These are phyloP conservation scores for Beauveria australis DNA, from an alignment of 2,329 filamentous ascomycete genomes.

Conservation along the genomic window DNA sequence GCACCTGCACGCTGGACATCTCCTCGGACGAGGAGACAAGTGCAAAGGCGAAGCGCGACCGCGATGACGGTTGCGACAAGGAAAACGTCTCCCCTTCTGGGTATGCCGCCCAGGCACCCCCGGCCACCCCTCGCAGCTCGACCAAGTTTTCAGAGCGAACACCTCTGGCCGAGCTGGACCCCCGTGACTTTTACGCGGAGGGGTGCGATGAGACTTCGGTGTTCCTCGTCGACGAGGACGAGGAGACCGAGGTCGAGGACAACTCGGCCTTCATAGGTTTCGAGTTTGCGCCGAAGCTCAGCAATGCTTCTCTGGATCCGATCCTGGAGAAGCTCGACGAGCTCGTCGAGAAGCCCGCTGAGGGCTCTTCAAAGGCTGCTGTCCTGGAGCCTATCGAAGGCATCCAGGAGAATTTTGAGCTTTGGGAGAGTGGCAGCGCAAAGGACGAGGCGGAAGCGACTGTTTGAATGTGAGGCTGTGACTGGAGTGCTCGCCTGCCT, in stretches of 20 bases:
- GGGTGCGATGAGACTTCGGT: constrained; percentile 57
- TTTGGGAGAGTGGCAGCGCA: constrained; percentile 63
- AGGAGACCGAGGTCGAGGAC: constrained; percentile 33
- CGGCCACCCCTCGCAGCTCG: constrained; percentile 40
- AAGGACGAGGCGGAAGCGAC: constrained; percentile 44
- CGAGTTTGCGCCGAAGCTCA: constrained; percentile 15
- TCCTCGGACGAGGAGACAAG: constrained; percentile 75
- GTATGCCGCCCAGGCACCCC: constrained; percentile 51
- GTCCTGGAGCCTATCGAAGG: constrained; percentile 49
- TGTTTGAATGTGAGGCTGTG: neutral
- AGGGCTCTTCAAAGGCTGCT: constrained; percentile 34
- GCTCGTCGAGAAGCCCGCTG: constrained; percentile 29
- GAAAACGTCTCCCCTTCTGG: constrained; percentile 80
- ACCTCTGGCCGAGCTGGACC: constrained; percentile 59
- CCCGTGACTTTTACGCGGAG: constrained; percentile 58
- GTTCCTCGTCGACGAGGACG: constrained; percentile 54
- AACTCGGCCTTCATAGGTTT: constrained; percentile 13
- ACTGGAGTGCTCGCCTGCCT: neutral
- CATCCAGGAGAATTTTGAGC: constrained; percentile 53
- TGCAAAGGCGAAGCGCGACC: constrained; percentile 41
- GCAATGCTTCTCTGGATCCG: neutral
- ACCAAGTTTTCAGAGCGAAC: constrained; percentile 55
- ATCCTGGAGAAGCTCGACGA: constrained; percentile 24
- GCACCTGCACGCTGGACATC: constrained; percentile 78
- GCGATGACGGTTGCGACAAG: constrained; percentile 64